Conservation (phyloP, 108 stramenopile species). For the Thalassiosira profunda region DNA sequence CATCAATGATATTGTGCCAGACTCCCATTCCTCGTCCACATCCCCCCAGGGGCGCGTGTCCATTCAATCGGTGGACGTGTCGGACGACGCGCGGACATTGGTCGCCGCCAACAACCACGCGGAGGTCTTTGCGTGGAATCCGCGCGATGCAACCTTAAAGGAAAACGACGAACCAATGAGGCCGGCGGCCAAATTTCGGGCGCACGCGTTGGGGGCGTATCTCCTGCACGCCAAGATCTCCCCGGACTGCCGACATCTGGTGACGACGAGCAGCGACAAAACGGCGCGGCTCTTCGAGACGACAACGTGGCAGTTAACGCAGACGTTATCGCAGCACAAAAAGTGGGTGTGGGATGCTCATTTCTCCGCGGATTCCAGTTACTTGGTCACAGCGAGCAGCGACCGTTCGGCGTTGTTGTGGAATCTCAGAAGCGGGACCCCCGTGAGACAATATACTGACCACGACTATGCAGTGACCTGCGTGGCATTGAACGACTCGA, state of each 20-base stretch:
- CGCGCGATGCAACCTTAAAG: constrained; percentile 30
- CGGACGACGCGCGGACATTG: constrained; percentile 76
- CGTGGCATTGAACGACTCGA: constrained; percentile 97
- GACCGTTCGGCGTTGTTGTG: constrained; percentile 94
- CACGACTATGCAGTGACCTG: constrained; percentile 96
- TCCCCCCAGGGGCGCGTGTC: constrained; percentile 62
- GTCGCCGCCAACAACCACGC: constrained; percentile 90
- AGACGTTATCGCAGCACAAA: constrained; percentile 80
- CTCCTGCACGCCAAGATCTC: constrained; percentile 82
- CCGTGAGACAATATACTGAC: constrained; percentile 93
- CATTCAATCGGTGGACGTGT: constrained; percentile 90
- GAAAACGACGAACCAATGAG: constrained; percentile 18
- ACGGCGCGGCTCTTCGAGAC: constrained; percentile 93
- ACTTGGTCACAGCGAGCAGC: constrained; percentile 95
- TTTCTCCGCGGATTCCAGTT: constrained; percentile 97
- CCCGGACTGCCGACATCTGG: constrained; percentile 87
- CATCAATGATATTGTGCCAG: constrained; percentile 79
- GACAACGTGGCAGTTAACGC: constrained; percentile 78
- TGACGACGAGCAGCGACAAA: constrained; percentile 93
- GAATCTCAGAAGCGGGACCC: constrained; percentile 93
- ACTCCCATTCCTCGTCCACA: constrained; percentile 45
- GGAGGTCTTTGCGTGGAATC: constrained; percentile 91
- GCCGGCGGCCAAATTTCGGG: constrained; percentile 78
- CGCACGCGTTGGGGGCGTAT: constrained; percentile 79
- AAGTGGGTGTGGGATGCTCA: constrained; percentile 99